Percentiles rank a stretch among this genome's conserved stretches.
phyloP scores from a whole-genome alignment of 208 protist genomes.

The Leishmania tarentolae region DNA sequence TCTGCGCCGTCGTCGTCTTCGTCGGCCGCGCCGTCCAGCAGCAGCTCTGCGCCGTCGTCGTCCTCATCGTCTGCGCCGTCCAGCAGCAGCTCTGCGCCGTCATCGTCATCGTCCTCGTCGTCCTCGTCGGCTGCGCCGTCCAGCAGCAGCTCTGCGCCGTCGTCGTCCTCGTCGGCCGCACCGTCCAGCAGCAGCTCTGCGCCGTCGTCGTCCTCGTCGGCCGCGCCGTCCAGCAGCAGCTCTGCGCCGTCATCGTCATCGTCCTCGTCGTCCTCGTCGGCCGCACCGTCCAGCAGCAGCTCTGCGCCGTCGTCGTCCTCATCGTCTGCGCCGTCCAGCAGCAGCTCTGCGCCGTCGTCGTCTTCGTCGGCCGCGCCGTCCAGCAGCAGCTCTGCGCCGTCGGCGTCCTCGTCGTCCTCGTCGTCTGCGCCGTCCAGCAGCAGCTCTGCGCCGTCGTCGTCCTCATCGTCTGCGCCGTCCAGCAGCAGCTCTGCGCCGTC shows the following conservation, averaged over 20 bases:
- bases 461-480: neutral
- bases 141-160: constrained; percentile 3
- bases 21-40: neutral
- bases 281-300: constrained; percentile 1
- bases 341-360: neutral
- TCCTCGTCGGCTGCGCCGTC: neutral
- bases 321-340: constrained; percentile 1
- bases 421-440: constrained; percentile 1
- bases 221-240: neutral
- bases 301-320: neutral
- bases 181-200: constrained; percentile 1
- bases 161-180: neutral
- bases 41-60: constrained; percentile 1
- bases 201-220: neutral
- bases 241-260: neutral
- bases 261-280: neutral
- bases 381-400: constrained; percentile 1
- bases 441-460: constrained; percentile 1
- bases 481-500: constrained; percentile 1
- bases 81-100: constrained; percentile 1
- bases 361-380: neutral
- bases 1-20: neutral
- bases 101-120: neutral
- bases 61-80: neutral
- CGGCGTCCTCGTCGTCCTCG: neutral